These are phyloP conservation scores for Trichoderma sp. DNA, from an alignment of 2,329 filamentous ascomycete species.

Conservation along the genomic window DNA sequence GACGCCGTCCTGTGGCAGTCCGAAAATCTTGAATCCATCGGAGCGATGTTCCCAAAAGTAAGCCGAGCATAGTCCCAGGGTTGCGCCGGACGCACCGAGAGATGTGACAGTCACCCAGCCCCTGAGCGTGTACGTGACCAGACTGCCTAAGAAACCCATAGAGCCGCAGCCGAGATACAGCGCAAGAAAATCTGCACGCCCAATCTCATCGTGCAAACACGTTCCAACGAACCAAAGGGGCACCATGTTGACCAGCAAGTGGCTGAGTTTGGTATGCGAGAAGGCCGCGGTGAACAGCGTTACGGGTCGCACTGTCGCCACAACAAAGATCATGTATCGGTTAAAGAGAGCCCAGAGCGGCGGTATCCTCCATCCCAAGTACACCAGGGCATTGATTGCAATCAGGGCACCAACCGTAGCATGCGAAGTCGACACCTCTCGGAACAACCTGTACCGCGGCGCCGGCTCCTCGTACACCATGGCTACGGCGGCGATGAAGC, in stretches of 20 bases:
- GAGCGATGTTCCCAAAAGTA: conserved; percentile 59
- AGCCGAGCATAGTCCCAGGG: conserved; percentile 59
- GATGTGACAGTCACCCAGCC: conserved; percentile 48
- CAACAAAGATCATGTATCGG: conserved; percentile 62
- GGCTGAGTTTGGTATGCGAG: conserved; percentile 62
- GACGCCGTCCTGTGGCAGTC: conserved; percentile 56
- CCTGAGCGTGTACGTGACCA: conserved; percentile 49
- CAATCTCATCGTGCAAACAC: conserved; percentile 66
- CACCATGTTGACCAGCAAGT: conserved; percentile 64
- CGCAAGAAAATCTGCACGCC: conserved; percentile 66
- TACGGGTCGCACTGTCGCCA: conserved; percentile 61
- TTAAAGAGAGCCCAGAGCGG: conserved; percentile 65
- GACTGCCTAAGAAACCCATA: conserved; percentile 56
- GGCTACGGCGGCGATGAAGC: conserved; percentile 43
- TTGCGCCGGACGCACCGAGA: conserved; percentile 65
- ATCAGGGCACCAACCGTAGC: conserved; percentile 64
- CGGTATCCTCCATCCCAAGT: conserved; percentile 60
- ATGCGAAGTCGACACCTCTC: conserved; percentile 58
- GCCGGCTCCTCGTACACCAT: conserved; percentile 54
- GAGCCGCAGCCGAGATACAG: conserved; percentile 60
- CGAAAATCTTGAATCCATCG: conserved; percentile 57
- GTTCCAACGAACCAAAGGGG: conserved; percentile 65
- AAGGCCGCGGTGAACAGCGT: conserved; percentile 64
- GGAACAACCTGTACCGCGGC: conserved; percentile 51
- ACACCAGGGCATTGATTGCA: conserved; percentile 56